These are phyloP conservation scores for Cyberlindnera galapagoensis DNA, from an alignment of 805 yeast genomes.

Conservation along the genomic window DNA sequence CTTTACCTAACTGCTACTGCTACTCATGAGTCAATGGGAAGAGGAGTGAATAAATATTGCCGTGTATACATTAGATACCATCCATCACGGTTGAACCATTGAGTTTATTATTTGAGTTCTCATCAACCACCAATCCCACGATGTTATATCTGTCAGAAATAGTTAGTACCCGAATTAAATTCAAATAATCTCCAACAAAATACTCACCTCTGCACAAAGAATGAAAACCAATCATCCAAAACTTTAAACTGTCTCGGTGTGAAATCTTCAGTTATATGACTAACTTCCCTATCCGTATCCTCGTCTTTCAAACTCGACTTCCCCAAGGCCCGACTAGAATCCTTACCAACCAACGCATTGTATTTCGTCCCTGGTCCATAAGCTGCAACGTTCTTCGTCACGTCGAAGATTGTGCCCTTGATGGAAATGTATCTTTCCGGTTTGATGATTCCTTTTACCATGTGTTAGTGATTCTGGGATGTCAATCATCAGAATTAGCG, in stretches of 20 bases:
- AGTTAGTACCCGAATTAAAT: constrained; percentile 3
- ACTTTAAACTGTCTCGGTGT: constrained; percentile 53
- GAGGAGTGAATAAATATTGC: too few species aligned
- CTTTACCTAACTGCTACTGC: too few species aligned
- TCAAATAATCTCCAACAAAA: not conserved
- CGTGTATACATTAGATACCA: too few species aligned
- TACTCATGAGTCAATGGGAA: too few species aligned
- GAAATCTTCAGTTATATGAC: constrained; percentile 48
- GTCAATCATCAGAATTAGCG: not conserved
- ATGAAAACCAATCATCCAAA: constrained; percentile 68
- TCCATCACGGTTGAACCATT: too few species aligned
- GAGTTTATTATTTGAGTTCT: too few species aligned
- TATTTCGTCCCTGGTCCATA: constrained; percentile 78
- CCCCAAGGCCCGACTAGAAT: constrained; percentile 72
- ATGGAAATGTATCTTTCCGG: constrained; percentile 63
- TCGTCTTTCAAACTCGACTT: constrained; percentile 52
- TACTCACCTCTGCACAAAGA: constrained; percentile 48
- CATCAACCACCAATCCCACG: constrained; percentile 10
- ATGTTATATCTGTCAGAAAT: constrained; percentile 12
- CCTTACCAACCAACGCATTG: constrained; percentile 67
- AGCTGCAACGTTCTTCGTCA: constrained; percentile 52
- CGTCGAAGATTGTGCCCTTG: constrained; percentile 75
- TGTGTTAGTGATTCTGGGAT: constrained; percentile 1
- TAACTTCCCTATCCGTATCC: constrained; percentile 35
- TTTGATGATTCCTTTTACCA: constrained; percentile 30